Percentiles rank a stretch among this genome's conserved stretches.
Conservation (phyloP, 2,329 filamentous ascomycete species). For the Escovopsis sp. region DNA sequence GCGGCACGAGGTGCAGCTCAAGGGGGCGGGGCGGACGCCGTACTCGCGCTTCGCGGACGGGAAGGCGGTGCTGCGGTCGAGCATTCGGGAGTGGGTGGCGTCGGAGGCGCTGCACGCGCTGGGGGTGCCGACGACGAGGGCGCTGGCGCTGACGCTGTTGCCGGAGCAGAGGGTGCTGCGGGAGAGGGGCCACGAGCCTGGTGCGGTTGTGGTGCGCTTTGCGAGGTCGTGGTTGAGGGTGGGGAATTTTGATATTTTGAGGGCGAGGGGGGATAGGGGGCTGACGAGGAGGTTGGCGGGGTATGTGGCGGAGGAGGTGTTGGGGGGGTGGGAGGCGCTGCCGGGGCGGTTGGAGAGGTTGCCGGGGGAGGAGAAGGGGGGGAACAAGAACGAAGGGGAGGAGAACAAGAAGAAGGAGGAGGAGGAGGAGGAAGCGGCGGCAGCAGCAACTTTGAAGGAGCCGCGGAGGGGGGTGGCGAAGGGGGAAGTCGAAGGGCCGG, state of each 20-base stretch:
- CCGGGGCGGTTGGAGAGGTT: constrained; percentile 44
- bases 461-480: constrained; percentile 38
- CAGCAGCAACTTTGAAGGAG: constrained; percentile 22
- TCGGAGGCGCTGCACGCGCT: constrained; percentile 80
- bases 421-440: no score
- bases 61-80: constrained; percentile 80
- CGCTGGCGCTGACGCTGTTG: constrained; percentile 64
- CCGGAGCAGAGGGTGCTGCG: constrained; percentile 59
- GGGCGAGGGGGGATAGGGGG: constrained; percentile 62
- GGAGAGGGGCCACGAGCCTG: constrained; percentile 69
- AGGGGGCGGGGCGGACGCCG: constrained; percentile 83
- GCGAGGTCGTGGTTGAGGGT: constrained; percentile 84
- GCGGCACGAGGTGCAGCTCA: constrained; percentile 83
- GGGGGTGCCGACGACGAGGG: constrained; percentile 71
- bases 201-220: constrained; percentile 83
- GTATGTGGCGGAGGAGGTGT: constrained; percentile 78
- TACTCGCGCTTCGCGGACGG: constrained; percentile 96
- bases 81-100: constrained; percentile 86
- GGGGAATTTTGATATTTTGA: constrained; percentile 89
- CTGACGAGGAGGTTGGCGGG: constrained; percentile 60
- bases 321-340: constrained; percentile 73
- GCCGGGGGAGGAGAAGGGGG: constrained; percentile 27
- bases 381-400: no score
- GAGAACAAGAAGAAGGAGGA: no score
- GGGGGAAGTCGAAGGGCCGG: constrained; percentile 48